Percentiles rank a stretch among this genome's conserved stretches.
Conservation (phyloP, 305 asterid genomes). For the Salvia sclarea region DNA sequence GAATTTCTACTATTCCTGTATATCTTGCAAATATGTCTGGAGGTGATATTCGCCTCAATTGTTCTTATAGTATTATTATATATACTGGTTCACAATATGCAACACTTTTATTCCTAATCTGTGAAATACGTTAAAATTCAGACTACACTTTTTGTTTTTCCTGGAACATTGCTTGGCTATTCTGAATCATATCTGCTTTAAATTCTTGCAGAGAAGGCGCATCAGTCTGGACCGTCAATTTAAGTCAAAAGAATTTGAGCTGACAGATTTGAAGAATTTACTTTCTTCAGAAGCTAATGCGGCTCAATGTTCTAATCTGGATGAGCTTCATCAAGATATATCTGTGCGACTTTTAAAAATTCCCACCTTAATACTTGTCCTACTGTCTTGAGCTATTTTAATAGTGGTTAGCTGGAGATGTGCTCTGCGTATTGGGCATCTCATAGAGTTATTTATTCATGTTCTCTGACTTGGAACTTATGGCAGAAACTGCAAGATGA, state of each 20-base stretch:
- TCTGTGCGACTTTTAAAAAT: slow-evolving; percentile 52
- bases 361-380: slow-evolving; percentile 6
- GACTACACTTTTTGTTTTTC: neutral
- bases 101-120: slow-evolving; percentile 1
- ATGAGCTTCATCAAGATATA: slow-evolving; percentile 73
- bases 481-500: slow-evolving; percentile 63
- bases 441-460: neutral
- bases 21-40: slow-evolving; percentile 10
- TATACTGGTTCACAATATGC: neutral
- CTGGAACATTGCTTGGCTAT: slow-evolving; percentile 28
- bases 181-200: slow-evolving; percentile 22
- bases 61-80: neutral
- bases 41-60: neutral
- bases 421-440: slow-evolving; percentile 30
- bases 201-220: slow-evolving; percentile 57
- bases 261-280: slow-evolving; percentile 62
- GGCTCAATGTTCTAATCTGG: slow-evolving; percentile 55
- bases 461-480: slow-evolving; percentile 28
- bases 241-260: slow-evolving; percentile 54
- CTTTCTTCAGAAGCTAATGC: slow-evolving; percentile 53
- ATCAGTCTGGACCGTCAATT: slow-evolving; percentile 46
- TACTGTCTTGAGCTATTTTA: slow-evolving; percentile 20
- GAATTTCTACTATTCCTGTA: slow-evolving; percentile 17
- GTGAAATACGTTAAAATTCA: slow-evolving; percentile 15
- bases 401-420: slow-evolving; percentile 19